Evolutionary conservation across 371 early-diverging fungal genomes (phyloP).

Genomic region (Scutellospora calospora): DNA sequence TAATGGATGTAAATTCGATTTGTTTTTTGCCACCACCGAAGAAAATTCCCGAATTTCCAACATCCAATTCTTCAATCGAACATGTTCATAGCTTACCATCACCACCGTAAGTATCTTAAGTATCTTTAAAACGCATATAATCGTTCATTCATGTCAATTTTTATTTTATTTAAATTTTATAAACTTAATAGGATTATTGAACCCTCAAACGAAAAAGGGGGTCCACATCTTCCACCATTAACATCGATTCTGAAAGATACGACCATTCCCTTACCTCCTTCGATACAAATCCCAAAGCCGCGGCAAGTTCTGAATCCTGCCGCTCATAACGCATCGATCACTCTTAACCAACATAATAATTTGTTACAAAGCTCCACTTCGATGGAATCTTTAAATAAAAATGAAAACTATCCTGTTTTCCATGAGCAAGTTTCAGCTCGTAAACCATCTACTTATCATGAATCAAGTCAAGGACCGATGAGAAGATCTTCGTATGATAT

Average conservation of each 20-base stretch:
- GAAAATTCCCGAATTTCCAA: no score
- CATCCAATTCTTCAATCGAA: background rate
- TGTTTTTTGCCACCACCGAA: background rate
- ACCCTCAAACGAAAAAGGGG: background rate
- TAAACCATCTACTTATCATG: no score
- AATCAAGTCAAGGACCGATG: no score
- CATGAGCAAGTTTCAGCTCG: no score
- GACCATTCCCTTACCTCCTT: background rate
- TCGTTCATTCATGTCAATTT: no score
- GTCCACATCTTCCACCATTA: background rate
- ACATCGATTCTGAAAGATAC: background rate
- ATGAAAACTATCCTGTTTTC: no score
- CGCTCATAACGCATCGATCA: background rate
- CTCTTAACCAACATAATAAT: background rate
- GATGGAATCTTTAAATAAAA: no score
- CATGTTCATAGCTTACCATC: background rate
- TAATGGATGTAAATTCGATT: background rate
- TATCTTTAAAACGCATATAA: no score
- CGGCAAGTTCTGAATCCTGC: background rate
- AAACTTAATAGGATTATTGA: background rate
- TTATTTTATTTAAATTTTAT: no score
- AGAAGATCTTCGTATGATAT: no score
- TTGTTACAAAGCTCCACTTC: no score
- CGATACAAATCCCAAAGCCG: background rate
- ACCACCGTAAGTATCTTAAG: constrained; percentile 1